Conservation (phyloP, 495 filamentous ascomycete genomes). For the Annulohypoxylon maeteangense region DNA sequence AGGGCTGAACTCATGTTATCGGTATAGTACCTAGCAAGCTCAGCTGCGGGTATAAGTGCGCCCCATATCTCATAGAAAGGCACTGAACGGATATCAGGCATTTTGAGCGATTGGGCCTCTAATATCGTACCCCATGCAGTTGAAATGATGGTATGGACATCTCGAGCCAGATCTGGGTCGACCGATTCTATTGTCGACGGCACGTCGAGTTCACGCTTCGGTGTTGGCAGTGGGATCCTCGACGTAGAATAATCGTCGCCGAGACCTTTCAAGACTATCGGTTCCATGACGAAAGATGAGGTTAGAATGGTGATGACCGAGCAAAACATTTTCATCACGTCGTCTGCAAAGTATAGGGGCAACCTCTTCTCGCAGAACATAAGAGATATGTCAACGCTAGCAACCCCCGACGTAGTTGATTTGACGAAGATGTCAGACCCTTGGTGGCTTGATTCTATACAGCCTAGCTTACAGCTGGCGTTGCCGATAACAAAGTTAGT, state of each 20-base stretch:
- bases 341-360: conserved; percentile 51
- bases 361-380: conserved; percentile 57
- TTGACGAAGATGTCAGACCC: conserved; percentile 56
- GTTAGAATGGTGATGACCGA: conserved; percentile 55
- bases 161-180: conserved; percentile 42
- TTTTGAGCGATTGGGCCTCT: conserved; percentile 53
- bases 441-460: conserved; percentile 52
- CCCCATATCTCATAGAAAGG: conserved; percentile 63
- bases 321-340: conserved; percentile 56
- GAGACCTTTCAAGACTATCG: conserved; percentile 50
- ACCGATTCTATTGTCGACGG: conserved; percentile 31
- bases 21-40: conserved; percentile 56
- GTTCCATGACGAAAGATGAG: conserved; percentile 54
- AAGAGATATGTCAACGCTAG: conserved; percentile 52
- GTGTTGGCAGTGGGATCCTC: conserved; percentile 52
- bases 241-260: conserved; percentile 49
- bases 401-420: conserved; percentile 47
- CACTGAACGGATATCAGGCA: conserved; percentile 58
- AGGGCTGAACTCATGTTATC: conserved; percentile 48
- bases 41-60: conserved; percentile 56
- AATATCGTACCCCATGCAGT: conserved; percentile 55
- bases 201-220: conserved; percentile 31
- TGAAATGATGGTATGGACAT: conserved; percentile 51
- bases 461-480: conserved; percentile 52
- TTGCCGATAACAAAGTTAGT: conserved; percentile 55